Conservation (phyloP, 108 stramenopile species). For the Stephanodiscus triporus region DNA sequence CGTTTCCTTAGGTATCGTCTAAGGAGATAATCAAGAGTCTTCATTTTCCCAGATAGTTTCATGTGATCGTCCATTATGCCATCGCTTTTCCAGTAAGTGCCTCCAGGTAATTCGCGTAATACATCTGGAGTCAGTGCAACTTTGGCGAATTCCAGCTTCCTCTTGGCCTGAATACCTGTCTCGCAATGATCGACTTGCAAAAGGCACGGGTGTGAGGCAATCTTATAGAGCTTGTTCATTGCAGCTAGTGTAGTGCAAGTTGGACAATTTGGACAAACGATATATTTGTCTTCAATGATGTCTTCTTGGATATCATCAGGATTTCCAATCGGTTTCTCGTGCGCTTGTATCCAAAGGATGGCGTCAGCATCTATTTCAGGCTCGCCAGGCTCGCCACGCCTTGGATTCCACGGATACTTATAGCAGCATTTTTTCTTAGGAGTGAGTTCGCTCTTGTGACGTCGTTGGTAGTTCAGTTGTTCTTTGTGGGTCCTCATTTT, state of each 20-base stretch:
- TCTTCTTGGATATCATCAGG: constrained; percentile 15
- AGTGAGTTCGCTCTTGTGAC: constrained; percentile 57
- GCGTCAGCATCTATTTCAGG: constrained; percentile 68
- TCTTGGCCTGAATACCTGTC: constrained; percentile 47
- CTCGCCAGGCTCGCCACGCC: constrained; percentile 33
- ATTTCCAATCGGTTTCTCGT: constrained; percentile 24
- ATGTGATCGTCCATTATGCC: constrained; percentile 80
- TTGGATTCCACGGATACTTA: constrained; percentile 57
- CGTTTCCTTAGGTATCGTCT: constrained; percentile 42
- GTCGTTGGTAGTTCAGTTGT: constrained; percentile 66
- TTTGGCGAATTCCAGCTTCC: constrained; percentile 77
- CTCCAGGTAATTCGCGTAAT: constrained; percentile 61
- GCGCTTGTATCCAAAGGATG: constrained; percentile 63
- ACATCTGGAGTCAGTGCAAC: constrained; percentile 69
- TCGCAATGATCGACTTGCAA: constrained; percentile 66
- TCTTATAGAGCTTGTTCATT: constrained; percentile 63
- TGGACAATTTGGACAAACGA: constrained; percentile 58
- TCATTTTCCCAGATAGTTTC: constrained; percentile 83
- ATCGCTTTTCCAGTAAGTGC: constrained; percentile 57
- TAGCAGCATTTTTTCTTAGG: constrained; percentile 66
- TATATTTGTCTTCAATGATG: constrained; percentile 38
- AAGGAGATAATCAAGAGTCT: constrained; percentile 55
- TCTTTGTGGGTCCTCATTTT: constrained; percentile 61
- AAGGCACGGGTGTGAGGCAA: constrained; percentile 76
- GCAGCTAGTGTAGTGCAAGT: constrained; percentile 66